Evolutionary conservation across 2,329 filamentous ascomycete species (phyloP).

Genomic region (Cladosporium sp.): DNA sequence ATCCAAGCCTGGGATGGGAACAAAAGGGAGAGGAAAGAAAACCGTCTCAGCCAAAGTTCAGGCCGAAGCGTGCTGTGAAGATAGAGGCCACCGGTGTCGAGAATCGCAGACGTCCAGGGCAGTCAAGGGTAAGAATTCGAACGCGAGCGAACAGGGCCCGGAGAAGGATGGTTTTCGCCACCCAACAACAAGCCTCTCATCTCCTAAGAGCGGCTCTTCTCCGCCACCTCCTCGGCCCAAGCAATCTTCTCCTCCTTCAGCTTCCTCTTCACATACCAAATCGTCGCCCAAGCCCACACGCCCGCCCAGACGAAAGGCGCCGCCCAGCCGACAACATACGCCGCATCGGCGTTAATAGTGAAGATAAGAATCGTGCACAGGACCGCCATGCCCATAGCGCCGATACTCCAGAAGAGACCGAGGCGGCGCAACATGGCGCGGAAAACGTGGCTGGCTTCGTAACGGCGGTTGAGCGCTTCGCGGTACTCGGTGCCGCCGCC

Average conservation of each 20-base stretch:
- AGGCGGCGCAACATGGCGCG: constrained; percentile 49
- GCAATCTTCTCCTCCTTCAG: constrained; percentile 30
- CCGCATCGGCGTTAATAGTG: constrained; percentile 43
- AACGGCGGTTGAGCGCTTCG: constrained; percentile 47
- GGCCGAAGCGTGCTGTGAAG: no score
- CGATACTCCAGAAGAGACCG: constrained; percentile 50
- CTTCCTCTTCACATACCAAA: constrained; percentile 40
- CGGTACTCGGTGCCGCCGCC: constrained; percentile 49
- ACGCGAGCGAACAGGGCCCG: no score
- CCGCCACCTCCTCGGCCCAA: constrained; percentile 32
- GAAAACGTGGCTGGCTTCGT: constrained; percentile 51
- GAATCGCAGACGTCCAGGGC: no score
- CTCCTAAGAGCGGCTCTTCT: constrained; percentile 18
- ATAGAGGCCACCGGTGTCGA: no score
- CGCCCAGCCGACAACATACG: constrained; percentile 47
- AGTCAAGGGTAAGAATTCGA: no score
- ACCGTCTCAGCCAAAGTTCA: no score
- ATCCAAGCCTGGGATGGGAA: no score
- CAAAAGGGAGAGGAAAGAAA: no score
- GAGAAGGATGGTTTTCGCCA: no score
- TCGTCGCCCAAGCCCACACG: constrained; percentile 43
- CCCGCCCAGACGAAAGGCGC: constrained; percentile 48
- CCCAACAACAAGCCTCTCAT: neutral
- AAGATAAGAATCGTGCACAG: constrained; percentile 43
- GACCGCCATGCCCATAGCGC: constrained; percentile 36